Evolutionary conservation across 2,329 filamentous ascomycete genomes (phyloP), one percentile per base, ranked within the genome.

Genomic region (Sclerotinia subarctica): DNA sequence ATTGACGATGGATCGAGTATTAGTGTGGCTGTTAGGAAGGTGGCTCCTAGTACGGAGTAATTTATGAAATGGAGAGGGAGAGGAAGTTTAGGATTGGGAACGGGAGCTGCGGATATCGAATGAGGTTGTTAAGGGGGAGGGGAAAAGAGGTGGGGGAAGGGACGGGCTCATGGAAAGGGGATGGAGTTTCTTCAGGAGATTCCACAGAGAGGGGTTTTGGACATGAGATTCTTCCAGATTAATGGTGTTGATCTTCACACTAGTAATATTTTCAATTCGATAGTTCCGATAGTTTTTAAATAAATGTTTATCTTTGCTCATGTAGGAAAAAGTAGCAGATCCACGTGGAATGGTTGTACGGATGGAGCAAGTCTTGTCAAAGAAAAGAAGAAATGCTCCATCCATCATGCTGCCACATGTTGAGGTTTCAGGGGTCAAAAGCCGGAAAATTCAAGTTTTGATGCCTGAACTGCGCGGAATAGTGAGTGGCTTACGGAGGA

Each of bases 1-100:
- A 21, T 59, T 49, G 44, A 66, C 13, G 64, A 66, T 44, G 64
- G 52, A 7, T 26, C 17, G 46, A 66, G 64, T 17, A 24, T 66
- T 5, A 44, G 64, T 32, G 64, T 66, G 24, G 64, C 64, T 1
- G n/a, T 66, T 8, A 44, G 53, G 35, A 59, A 29, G 46, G 24
- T 42, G 42, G 64, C 64, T 32, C 64, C 64, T 44, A 66, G 21
- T 24, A 44, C 56, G 32, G 6, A 38, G 26, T 51, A 24, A n/a
- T 21, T 21, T 51, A 15, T 35, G 15, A 6, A 10, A 11, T 51
- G 21, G 8, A 13, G 15, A 21, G n/a, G 15, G 2, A 53, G 56
- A 44, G 38, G 56, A 17, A 4, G 6, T 10, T 24, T 26, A 35
- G 42, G 24, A 5, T 7, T n/a, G 24, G 19, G 24, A 10, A 42